Conservation (phyloP, 2,329 filamentous ascomycete genomes). For the Myriosclerotinia scirpicola region DNA sequence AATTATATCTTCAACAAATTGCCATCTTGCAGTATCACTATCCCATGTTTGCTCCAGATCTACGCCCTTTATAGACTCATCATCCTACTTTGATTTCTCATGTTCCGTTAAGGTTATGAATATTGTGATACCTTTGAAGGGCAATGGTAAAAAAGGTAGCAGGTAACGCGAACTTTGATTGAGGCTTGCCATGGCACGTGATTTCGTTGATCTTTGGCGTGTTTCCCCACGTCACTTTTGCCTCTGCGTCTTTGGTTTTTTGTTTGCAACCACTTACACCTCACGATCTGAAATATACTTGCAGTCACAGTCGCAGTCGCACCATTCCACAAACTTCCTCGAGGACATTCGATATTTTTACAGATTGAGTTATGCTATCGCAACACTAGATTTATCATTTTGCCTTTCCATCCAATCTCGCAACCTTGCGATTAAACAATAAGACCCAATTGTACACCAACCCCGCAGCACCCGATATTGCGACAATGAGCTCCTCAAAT, state of each 20-base stretch:
- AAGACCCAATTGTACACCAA: not conserved
- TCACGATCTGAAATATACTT: not conserved
- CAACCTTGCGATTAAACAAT: not conserved
- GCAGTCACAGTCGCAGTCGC: not conserved
- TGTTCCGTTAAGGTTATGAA: too few relatives aligned
- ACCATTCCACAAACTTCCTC: not conserved
- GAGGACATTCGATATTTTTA: not conserved
- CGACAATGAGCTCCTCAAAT: conserved; percentile 29
- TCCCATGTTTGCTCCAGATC: not conserved
- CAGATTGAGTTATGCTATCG: not conserved
- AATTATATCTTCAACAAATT: not conserved
- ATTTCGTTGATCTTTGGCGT: conserved; percentile 5
- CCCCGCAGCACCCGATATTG: conserved; percentile 23
- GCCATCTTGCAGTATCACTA: too few relatives aligned
- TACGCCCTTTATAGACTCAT: not conserved
- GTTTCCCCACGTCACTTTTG: conserved; percentile 17
- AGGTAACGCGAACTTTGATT: too few relatives aligned
- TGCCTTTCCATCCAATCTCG: not conserved
- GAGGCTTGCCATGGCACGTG: not conserved
- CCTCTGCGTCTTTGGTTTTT: not conserved
- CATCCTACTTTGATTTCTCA: not conserved
- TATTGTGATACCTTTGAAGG: too few relatives aligned
- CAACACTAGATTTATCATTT: conserved; percentile 1
- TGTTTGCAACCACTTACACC: not conserved
- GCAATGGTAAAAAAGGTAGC: too few relatives aligned